Conservation (phyloP, 257 asterid species). For the Solanum habrochaites region DNA sequence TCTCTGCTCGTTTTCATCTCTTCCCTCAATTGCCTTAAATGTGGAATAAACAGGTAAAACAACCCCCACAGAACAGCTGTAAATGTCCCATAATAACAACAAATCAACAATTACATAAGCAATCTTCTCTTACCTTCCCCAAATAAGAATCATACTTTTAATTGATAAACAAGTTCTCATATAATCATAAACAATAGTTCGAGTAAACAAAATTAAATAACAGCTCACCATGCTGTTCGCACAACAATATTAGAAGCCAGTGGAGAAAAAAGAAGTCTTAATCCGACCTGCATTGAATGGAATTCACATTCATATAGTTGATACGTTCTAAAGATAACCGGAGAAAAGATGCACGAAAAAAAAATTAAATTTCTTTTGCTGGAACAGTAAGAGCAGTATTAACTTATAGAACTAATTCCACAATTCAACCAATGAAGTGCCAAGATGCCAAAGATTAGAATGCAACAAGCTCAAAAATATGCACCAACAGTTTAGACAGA, state of each 20-base stretch:
- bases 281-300: constrained; percentile 51
- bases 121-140: neutral
- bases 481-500: neutral
- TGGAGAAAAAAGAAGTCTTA: constrained; percentile 60
- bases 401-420: neutral
- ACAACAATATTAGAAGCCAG: constrained; percentile 63
- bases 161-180: neutral
- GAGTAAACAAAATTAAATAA: neutral
- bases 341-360: neutral
- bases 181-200: neutral
- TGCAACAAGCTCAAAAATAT: neutral
- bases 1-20: constrained; percentile 51
- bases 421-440: neutral
- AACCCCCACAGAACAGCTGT: constrained; percentile 85
- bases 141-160: neutral
- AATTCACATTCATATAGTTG: neutral
- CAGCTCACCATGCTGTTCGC: constrained; percentile 79
- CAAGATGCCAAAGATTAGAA: neutral
- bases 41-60: constrained; percentile 91
- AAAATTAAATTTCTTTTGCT: neutral
- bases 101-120: neutral
- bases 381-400: neutral
- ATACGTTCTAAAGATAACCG: neutral
- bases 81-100: constrained; percentile 7
- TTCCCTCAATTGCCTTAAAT: constrained; percentile 84